Evolutionary conservation across 805 yeast species (phyloP), one percentile per base, ranked within the genome.

Genomic region (Suhomyces pyralidae): DNA sequence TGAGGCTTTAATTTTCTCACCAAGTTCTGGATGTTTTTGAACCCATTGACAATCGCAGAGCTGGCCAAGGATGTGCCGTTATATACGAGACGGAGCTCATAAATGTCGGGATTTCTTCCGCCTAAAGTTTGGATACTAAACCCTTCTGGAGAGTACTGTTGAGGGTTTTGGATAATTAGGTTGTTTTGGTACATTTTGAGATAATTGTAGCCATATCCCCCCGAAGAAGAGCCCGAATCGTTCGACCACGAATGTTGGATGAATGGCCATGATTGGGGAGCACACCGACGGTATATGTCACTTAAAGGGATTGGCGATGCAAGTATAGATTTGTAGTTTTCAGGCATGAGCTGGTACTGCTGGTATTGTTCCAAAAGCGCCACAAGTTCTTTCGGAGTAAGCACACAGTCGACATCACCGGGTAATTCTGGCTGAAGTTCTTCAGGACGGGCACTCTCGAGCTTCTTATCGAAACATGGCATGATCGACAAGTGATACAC

Each of bases 381-480:
- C 1, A 92, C 78, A 38, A 94, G 70, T 64, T 94, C 99, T 59
- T 83, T 85, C 10, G 98, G 91, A 0, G 99, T 94, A 20, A 94
- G 80, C 3, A 94, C 99, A 72, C 97, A 89, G 66, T 94, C 97
- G 10, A 94, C 97, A 62, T 90, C 97, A 5, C 60, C 54, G 3
- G 58, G 43, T 8, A 44, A n/a, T 3, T 57, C 59, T 4, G 51
- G 44, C 5, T 58, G 68, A 17, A 70, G 76, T 49, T 77, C 72
- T 58, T 90, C 97, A 0, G 88, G 85, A 55, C 98, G 78, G 3
- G 96, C 91, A 25, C 97, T 94, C 71, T 94, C 99, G 42, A 92
- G 78, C 68, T 94, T 94, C 71, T 94, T 94, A 68, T 94, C 99
- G 67, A 94, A 94, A 62, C 98, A 93, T 1, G 99, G 98, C 98